Evolutionary conservation across 805 yeast species (phyloP).

Genomic region (Dipodascopsis uninucleata): DNA sequence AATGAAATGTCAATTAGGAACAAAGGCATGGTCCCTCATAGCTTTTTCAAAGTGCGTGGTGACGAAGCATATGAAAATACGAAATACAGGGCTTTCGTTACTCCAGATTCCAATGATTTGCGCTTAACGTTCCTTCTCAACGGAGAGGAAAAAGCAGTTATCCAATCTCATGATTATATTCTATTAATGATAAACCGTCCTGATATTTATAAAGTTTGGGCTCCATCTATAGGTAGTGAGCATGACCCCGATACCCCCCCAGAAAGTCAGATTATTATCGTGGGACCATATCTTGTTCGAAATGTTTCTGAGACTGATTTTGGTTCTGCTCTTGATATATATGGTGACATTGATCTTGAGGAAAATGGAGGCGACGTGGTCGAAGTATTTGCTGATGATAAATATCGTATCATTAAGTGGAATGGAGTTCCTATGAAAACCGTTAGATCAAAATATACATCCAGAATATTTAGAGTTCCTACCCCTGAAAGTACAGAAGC

Average conservation of each 20-base stretch:
- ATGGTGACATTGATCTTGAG: conserved; percentile 20
- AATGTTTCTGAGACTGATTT: conserved; percentile 6
- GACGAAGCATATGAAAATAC: not conserved
- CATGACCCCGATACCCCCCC: conserved; percentile 9
- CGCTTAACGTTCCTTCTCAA: conserved; percentile 5
- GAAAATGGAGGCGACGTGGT: conserved; percentile 6
- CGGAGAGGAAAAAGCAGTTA: conserved; percentile 9
- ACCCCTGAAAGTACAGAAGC: conserved; percentile 11
- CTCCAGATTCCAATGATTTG: conserved; percentile 4
- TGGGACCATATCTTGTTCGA: conserved; percentile 23
- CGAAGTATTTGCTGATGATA: conserved; percentile 13
- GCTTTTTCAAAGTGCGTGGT: conserved; percentile 10
- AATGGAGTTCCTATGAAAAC: conserved; percentile 8
- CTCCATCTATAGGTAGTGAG: conserved; percentile 12
- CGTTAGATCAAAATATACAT: conserved; percentile 8
- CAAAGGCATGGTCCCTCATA: conserved; percentile 3
- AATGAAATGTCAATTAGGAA: conserved; percentile 11
- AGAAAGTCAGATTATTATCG: conserved; percentile 11
- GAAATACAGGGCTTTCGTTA: not conserved
- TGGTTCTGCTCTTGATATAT: conserved; percentile 3
- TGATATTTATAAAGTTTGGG: conserved; percentile 19
- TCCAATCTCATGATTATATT: conserved; percentile 6
- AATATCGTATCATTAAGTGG: conserved; percentile 11
- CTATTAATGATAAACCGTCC: conserved; percentile 15
- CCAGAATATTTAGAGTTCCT: conserved; percentile 12